A percentile compares a stretch with the other conserved stretches of the same genome.
phyloP scores from a whole-genome alignment of 306 rosid species.

The Luffa acutangula region DNA sequence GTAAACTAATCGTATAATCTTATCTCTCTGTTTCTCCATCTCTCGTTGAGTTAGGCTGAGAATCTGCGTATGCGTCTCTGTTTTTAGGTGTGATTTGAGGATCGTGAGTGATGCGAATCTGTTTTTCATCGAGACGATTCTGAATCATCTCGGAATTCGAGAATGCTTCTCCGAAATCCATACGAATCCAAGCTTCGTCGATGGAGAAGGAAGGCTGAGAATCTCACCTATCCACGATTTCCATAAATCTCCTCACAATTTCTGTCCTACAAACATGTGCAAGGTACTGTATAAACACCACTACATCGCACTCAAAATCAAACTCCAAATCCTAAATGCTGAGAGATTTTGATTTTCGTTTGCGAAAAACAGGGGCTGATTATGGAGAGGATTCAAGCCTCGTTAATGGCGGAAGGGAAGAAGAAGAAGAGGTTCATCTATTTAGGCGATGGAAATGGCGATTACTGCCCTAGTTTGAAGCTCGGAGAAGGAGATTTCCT shows the following conservation, averaged over 20 bases:
- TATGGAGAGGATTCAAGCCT: constrained; percentile 33
- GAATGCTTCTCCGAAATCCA: constrained; percentile 60
- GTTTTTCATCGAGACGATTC: constrained; percentile 56
- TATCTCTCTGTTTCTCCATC: neutral
- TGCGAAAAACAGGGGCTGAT: constrained; percentile 26
- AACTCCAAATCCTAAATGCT: neutral
- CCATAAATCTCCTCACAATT: constrained; percentile 33
- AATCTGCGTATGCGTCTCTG: neutral
- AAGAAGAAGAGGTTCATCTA: constrained; percentile 40
- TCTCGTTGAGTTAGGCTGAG: neutral
- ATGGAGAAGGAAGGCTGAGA: constrained; percentile 47
- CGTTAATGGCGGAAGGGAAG: constrained; percentile 7
- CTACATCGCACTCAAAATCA: too few relatives aligned
- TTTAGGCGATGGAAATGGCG: constrained; percentile 58
- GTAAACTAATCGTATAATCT: neutral
- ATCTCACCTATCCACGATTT: constrained; percentile 53
- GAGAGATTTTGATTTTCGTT: neutral
- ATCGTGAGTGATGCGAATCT: constrained; percentile 68
- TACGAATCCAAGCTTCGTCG: constrained; percentile 56
- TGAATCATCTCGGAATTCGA: constrained; percentile 53
- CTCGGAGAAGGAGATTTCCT: constrained; percentile 31
- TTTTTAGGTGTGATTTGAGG: constrained; percentile 65
- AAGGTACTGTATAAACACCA: constrained; percentile 30
- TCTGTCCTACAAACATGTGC: constrained; percentile 86
- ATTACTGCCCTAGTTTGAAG: constrained; percentile 52